phyloP scores from a whole-genome alignment of 2,329 filamentous ascomycete species.

The Cercospora zeae-maydis region DNA sequence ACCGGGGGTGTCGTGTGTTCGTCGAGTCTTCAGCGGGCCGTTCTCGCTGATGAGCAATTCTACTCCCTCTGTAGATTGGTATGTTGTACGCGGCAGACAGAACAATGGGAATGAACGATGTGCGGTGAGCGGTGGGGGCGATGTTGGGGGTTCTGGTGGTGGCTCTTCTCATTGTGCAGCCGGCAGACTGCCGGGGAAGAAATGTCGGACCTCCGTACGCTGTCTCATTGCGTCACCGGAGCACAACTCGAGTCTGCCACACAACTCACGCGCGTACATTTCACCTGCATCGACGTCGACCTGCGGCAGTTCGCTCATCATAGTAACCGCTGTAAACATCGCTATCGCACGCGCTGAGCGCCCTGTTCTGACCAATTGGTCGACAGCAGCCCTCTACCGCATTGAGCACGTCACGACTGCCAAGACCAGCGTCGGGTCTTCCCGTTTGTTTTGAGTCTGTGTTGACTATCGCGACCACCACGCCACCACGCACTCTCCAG shows the following conservation, averaged over 20 bases:
- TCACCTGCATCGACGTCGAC: neutral
- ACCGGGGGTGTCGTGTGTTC: neutral
- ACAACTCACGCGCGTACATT: neutral
- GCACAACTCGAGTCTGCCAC: neutral
- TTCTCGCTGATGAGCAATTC: neutral
- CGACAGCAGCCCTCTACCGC: neutral
- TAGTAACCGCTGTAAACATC: neutral
- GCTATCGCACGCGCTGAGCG: neutral
- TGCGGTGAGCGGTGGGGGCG: neutral
- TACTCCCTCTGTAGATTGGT: neutral
- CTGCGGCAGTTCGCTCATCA: neutral
- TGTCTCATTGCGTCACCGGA: neutral
- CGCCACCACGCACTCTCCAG: neutral
- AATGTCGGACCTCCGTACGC: neutral
- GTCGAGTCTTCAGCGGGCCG: neutral
- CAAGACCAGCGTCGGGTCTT: constrained; percentile 1
- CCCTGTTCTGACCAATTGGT: neutral
- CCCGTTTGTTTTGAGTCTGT: constrained; percentile 14
- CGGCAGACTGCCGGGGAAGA: neutral
- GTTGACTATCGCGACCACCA: constrained; percentile 7
- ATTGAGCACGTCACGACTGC: constrained; percentile 4
- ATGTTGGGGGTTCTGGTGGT: neutral
- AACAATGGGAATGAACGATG: neutral
- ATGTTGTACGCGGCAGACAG: neutral
- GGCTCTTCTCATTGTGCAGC: neutral